A percentile compares a stretch with the other conserved stretches of the same genome.
Conservation (phyloP, 2,329 filamentous ascomycete species). For the Mycosphaerelloides madeirae region DNA sequence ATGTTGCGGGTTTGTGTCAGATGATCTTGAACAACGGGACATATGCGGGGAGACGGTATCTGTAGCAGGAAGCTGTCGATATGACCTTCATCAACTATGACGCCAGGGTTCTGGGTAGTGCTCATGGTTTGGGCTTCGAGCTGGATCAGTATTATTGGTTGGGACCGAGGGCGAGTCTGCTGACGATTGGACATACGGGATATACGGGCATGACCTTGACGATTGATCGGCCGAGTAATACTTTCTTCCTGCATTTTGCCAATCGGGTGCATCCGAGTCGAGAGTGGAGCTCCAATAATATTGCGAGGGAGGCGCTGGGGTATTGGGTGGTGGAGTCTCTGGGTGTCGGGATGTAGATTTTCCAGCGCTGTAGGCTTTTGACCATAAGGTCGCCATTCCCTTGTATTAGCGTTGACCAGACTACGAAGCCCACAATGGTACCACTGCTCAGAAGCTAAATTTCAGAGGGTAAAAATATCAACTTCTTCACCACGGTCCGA, state of each 20-base stretch:
- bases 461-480: too few relatives aligned
- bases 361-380: not conserved
- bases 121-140: not conserved
- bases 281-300: not conserved
- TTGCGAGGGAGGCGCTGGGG: not conserved
- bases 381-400: too few relatives aligned
- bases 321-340: not conserved
- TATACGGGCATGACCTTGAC: not conserved
- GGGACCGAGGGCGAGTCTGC: not conserved
- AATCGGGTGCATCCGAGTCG: constrained; percentile 1
- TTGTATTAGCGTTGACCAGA: too few relatives aligned
- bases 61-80: not conserved
- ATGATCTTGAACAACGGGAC: constrained; percentile 1
- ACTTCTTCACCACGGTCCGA: constrained; percentile 16
- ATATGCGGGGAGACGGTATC: not conserved
- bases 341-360: not conserved
- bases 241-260: constrained; percentile 1
- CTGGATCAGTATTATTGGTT: constrained; percentile 1
- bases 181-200: not conserved
- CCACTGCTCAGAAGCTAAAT: too few relatives aligned
- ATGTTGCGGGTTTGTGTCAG: not conserved
- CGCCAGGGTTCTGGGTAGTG: not conserved
- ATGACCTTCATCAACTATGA: not conserved
- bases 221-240: constrained; percentile 1
- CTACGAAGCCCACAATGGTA: too few relatives aligned